Conservation (phyloP, 2,329 filamentous ascomycete species). For the Raffaelea ambrosiae region DNA sequence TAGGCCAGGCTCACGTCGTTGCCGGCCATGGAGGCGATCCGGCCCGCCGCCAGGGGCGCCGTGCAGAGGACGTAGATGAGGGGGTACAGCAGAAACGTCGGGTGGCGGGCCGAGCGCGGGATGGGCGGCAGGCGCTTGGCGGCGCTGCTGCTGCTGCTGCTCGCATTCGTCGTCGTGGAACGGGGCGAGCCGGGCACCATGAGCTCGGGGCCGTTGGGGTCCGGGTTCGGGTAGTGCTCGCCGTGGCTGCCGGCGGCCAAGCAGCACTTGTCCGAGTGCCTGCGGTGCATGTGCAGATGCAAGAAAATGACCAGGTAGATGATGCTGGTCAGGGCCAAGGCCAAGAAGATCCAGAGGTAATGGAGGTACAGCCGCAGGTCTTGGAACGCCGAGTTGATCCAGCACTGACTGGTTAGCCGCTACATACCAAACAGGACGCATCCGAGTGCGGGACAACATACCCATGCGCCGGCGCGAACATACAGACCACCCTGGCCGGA, state of each 20-base stretch:
- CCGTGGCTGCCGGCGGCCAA: constrained; percentile 1
- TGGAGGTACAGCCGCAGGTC: constrained; percentile 50
- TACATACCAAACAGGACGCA: not conserved
- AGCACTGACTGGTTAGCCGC: constrained; percentile 36
- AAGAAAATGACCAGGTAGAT: constrained; percentile 33
- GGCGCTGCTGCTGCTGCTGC: not conserved
- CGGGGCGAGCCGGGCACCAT: constrained; percentile 14
- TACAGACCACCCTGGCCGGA: constrained; percentile 39
- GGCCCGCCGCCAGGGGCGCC: constrained; percentile 54
- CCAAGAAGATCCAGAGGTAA: constrained; percentile 55
- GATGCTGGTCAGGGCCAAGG: constrained; percentile 25
- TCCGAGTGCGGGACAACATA: constrained; percentile 20
- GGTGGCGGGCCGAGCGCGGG: constrained; percentile 27
- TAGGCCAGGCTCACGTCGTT: constrained; percentile 40
- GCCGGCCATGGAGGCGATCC: constrained; percentile 54
- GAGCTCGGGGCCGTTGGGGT: constrained; percentile 12
- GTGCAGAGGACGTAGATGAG: constrained; percentile 63
- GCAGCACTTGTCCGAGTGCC: constrained; percentile 4
- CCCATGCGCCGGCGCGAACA: constrained; percentile 58
- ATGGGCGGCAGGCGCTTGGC: constrained; percentile 19
- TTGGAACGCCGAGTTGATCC: constrained; percentile 49
- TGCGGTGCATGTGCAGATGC: constrained; percentile 25
- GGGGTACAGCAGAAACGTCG: constrained; percentile 58
- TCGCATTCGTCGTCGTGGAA: constrained; percentile 15
- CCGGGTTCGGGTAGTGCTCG: constrained; percentile 15